Evolutionary conservation across 169 alveolate species (phyloP).

Genomic region (Neospora caninum): DNA sequence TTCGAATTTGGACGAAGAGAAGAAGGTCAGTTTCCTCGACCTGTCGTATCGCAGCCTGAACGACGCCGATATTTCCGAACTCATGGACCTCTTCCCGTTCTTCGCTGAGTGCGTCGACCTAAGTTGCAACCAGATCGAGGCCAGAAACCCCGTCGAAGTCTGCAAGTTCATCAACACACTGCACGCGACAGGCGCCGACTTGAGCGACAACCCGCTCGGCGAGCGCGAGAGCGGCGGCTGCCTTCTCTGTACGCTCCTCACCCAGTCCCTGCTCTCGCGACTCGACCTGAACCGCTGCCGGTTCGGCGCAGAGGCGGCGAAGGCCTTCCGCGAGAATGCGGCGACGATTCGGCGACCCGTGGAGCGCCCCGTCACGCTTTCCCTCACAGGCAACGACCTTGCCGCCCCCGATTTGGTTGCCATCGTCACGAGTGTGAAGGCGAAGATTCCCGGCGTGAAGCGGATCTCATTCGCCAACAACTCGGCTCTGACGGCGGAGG

Average conservation of each 20-base stretch:
- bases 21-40: not conserved
- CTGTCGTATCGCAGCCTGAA: not conserved
- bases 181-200: not conserved
- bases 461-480: not conserved
- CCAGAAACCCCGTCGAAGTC: not conserved
- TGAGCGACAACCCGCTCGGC: conserved; percentile 13
- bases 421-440: not conserved
- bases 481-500: not conserved
- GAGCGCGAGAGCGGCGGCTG: not conserved
- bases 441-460: not conserved
- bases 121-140: not conserved
- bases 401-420: not conserved
- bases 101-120: not conserved
- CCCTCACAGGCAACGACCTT: conserved; percentile 16
- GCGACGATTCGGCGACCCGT: not conserved
- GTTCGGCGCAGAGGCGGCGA: not conserved
- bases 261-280: not conserved
- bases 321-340: conserved; percentile 15
- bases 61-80: not conserved
- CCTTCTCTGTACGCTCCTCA: not conserved
- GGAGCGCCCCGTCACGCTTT: not conserved
- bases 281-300: conserved; percentile 3
- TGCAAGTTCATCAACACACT: conserved; percentile 1
- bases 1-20: conserved; percentile 2
- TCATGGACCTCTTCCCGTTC: not conserved